phyloP scores from a whole-genome alignment of 2,329 filamentous ascomycete species.

The Hypomyces perniciosus region DNA sequence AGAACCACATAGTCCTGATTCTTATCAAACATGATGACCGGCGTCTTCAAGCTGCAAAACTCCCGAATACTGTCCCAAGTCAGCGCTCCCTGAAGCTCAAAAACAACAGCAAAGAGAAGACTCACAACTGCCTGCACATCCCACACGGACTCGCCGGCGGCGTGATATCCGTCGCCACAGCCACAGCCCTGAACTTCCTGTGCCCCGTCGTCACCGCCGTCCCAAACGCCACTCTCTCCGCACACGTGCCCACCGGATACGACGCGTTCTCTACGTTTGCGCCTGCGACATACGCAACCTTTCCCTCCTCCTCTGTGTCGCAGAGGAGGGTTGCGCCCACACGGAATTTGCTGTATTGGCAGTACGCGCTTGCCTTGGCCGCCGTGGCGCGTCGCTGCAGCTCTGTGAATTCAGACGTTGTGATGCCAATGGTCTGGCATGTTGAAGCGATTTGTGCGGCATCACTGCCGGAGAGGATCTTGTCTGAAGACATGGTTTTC shows the following conservation, averaged over 20 bases:
- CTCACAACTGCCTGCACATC: conserved; percentile 91
- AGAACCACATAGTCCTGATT: conserved; percentile 65
- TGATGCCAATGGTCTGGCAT: conserved; percentile 42
- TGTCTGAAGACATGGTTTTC: conserved; percentile 1
- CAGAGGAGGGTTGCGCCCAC: conserved; percentile 76
- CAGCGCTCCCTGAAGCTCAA: neutral
- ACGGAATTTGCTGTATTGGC: conserved; percentile 87
- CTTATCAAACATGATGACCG: conserved; percentile 90
- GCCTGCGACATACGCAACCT: conserved; percentile 39
- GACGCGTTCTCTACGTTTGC: conserved; percentile 91
- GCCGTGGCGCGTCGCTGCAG: conserved; percentile 58
- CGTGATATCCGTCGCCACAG: conserved; percentile 73
- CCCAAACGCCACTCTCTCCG: conserved; percentile 82
- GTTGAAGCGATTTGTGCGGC: conserved; percentile 21
- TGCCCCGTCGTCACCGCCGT: conserved; percentile 64
- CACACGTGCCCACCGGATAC: conserved; percentile 93
- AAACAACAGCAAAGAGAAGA: conserved; percentile 17
- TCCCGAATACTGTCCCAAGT: conserved; percentile 58
- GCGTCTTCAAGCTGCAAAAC: conserved; percentile 62
- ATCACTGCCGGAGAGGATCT: conserved; percentile 24
- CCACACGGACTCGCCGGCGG: conserved; percentile 76
- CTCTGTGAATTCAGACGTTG: conserved; percentile 55
- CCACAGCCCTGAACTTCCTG: conserved; percentile 65
- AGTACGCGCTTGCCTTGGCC: conserved; percentile 78
- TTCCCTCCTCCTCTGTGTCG: conserved; percentile 27